phyloP scores from a whole-genome alignment of 257 asterid genomes.

The Solanum pennellii region DNA sequence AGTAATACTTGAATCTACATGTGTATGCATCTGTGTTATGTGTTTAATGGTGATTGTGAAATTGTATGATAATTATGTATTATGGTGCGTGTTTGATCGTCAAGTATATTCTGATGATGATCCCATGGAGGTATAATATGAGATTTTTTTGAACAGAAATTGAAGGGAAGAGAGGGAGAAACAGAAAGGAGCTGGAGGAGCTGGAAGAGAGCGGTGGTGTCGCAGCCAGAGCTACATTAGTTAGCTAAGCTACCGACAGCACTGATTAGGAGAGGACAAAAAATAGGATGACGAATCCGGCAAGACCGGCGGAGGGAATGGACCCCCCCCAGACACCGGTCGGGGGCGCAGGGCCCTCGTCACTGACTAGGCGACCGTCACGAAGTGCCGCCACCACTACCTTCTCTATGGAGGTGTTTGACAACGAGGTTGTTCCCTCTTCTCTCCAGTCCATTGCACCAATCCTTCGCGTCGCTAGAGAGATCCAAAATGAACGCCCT shows the following conservation, averaged over 20 bases:
- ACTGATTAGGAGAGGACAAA: not conserved
- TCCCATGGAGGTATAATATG: not conserved
- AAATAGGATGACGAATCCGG: not conserved
- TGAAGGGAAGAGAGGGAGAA: not conserved
- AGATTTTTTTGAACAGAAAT: not conserved
- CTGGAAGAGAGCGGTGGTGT: constrained; percentile 1
- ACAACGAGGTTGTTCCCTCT: constrained; percentile 92
- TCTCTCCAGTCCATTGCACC: constrained; percentile 90
- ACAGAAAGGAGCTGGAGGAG: not conserved
- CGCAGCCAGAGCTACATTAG: not conserved
- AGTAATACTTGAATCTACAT: not conserved
- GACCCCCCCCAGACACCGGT: not conserved
- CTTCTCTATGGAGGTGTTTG: constrained; percentile 89
- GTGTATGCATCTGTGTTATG: not conserved
- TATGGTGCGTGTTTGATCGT: not conserved
- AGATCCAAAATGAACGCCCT: constrained; percentile 72
- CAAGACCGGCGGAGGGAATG: not conserved
- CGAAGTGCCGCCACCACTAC: constrained; percentile 83
- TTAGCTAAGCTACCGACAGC: constrained; percentile 1
- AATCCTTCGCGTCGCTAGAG: constrained; percentile 83
- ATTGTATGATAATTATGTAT: not conserved
- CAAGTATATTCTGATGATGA: not conserved
- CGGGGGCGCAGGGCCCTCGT: constrained; percentile 7
- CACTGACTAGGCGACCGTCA: constrained; percentile 67
- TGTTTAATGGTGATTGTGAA: not conserved